Percentiles rank a stretch among this genome's conserved stretches.
Conservation (phyloP, 2,329 filamentous ascomycete genomes). For the Davidsoniella eucalypti region DNA sequence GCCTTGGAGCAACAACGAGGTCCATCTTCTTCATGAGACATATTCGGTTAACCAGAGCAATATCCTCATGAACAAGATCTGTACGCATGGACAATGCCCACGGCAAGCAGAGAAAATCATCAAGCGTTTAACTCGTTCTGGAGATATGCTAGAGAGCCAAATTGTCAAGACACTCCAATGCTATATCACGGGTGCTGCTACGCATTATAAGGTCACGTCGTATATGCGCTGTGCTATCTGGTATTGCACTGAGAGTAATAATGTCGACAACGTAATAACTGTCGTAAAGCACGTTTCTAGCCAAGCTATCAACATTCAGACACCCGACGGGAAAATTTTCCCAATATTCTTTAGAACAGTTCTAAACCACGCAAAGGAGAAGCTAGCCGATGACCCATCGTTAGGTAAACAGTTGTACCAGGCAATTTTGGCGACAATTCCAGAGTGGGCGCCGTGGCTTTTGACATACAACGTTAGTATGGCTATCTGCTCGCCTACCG, state of each 20-base stretch:
- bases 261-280: slow-evolving; percentile 20
- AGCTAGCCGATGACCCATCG: neutral
- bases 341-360: slow-evolving; percentile 26
- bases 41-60: slow-evolving; percentile 25
- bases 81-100: slow-evolving; percentile 43
- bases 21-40: slow-evolving; percentile 28
- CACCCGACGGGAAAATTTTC: slow-evolving; percentile 32
- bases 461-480: slow-evolving; percentile 24
- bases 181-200: slow-evolving; percentile 35
- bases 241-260: slow-evolving; percentile 32
- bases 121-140: slow-evolving; percentile 35
- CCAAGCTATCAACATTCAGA: slow-evolving; percentile 29
- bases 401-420: neutral
- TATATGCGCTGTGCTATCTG: slow-evolving; percentile 40
- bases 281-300: slow-evolving; percentile 28
- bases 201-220: slow-evolving; percentile 29
- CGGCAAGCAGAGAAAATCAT: slow-evolving; percentile 39
- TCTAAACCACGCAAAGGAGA: neutral
- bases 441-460: slow-evolving; percentile 35
- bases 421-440: slow-evolving; percentile 15
- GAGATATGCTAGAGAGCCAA: slow-evolving; percentile 31
- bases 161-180: slow-evolving; percentile 37
- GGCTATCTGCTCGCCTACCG: neutral
- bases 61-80: slow-evolving; percentile 49
- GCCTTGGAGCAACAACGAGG: slow-evolving; percentile 30